Percentiles rank a stretch among this genome's conserved stretches.
Conservation (phyloP, 2,329 filamentous ascomycete species). For the Fusarium coicis region DNA sequence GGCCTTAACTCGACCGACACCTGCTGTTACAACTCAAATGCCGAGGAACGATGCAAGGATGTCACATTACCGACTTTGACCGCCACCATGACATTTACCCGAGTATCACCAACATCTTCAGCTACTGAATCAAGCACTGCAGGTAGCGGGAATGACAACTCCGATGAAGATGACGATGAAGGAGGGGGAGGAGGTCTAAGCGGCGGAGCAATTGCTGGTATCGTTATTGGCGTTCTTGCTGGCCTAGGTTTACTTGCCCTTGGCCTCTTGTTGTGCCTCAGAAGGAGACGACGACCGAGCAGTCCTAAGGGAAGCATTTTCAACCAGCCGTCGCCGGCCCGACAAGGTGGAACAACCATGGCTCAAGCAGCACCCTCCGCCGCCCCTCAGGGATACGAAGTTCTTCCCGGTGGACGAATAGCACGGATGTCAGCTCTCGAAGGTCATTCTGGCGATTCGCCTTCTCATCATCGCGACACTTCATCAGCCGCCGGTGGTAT, state of each 20-base stretch:
- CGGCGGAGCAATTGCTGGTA: slow-evolving; percentile 90
- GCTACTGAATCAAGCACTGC: slow-evolving; percentile 33
- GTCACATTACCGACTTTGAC: slow-evolving; percentile 83
- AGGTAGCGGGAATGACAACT: slow-evolving; percentile 26
- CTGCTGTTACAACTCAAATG: slow-evolving; percentile 87
- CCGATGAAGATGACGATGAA: slow-evolving; percentile 34
- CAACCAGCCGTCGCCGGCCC: slow-evolving; percentile 86
- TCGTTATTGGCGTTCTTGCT: slow-evolving; percentile 82
- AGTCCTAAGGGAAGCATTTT: slow-evolving; percentile 80
- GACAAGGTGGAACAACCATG: slow-evolving; percentile 58
- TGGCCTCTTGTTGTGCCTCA: slow-evolving; percentile 75
- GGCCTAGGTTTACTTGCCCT: slow-evolving; percentile 76
- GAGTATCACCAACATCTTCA: slow-evolving; percentile 53
- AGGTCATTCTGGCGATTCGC: slow-evolving; percentile 72
- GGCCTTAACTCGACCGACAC: slow-evolving; percentile 94
- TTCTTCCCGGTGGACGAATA: slow-evolving; percentile 87
- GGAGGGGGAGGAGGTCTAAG: slow-evolving; percentile 61
- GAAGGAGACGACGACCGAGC: slow-evolving; percentile 61
- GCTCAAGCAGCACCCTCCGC: slow-evolving; percentile 46
- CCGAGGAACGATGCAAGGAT: slow-evolving; percentile 76
- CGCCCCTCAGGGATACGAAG: slow-evolving; percentile 70
- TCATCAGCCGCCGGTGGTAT: slow-evolving; percentile 52
- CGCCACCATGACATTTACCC: slow-evolving; percentile 71
- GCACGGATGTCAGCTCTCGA: slow-evolving; percentile 96
- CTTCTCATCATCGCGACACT: slow-evolving; percentile 61